phyloP scores from a whole-genome alignment of 108 stramenopile species.

The Chaetoceros tenuissimus region DNA sequence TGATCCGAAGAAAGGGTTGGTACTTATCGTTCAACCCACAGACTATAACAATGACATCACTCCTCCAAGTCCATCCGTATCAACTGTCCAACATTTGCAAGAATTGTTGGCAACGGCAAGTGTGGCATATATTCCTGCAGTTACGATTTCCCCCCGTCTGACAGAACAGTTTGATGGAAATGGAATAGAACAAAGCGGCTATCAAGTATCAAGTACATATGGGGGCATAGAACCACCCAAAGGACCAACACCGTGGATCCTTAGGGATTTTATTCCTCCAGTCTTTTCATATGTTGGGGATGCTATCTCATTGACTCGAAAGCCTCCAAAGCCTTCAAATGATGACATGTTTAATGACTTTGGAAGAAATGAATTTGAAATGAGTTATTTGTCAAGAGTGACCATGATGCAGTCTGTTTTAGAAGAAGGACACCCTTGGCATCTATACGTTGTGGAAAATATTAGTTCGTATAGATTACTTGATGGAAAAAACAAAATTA shows the following conservation, averaged over 20 bases:
- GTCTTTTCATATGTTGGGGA: conserved; percentile 58
- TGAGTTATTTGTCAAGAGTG: conserved; percentile 27
- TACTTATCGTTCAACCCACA: conserved; percentile 56
- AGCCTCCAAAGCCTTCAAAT: conserved; percentile 6
- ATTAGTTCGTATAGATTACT: conserved; percentile 3
- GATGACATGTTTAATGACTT: conserved; percentile 8
- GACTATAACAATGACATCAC: conserved; percentile 40
- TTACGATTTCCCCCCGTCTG: conserved; percentile 56
- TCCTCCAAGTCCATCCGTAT: conserved; percentile 26
- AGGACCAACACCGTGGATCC: conserved; percentile 59
- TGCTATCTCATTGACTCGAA: conserved; percentile 8
- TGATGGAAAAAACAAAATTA: neutral
- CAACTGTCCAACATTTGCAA: conserved; percentile 25
- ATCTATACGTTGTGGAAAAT: conserved; percentile 40
- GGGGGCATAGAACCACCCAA: conserved; percentile 63
- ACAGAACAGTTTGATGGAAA: conserved; percentile 18
- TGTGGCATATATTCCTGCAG: conserved; percentile 31
- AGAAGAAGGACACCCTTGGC: conserved; percentile 43
- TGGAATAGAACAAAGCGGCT: conserved; percentile 54
- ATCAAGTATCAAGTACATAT: conserved; percentile 45
- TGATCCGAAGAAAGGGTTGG: conserved; percentile 20
- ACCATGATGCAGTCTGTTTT: conserved; percentile 48
- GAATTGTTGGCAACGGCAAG: conserved; percentile 34
- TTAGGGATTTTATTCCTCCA: conserved; percentile 67
- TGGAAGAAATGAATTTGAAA: conserved; percentile 5